A percentile compares a stretch with the other conserved stretches of the same genome.
Evolutionary conservation across 2,329 filamentous ascomycete genomes (phyloP).

Genomic region (Colletotrichum tropicicola): DNA sequence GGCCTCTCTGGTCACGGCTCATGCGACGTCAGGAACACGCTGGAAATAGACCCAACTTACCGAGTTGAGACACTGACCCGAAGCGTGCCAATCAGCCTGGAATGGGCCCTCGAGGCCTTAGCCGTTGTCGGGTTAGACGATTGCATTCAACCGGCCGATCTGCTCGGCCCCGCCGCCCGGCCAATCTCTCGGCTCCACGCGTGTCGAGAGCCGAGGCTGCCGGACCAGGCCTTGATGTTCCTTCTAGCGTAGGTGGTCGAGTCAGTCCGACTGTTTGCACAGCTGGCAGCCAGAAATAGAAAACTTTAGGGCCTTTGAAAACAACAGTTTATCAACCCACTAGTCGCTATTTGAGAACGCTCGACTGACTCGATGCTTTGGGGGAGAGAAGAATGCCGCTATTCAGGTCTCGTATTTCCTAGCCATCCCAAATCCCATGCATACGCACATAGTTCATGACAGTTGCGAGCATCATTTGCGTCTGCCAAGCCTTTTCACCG

Average conservation of each 20-base stretch:
- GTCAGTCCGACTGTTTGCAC: not conserved
- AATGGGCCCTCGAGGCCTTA: not conserved
- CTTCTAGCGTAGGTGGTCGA: not conserved
- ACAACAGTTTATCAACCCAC: too few species aligned
- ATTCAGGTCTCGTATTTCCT: too few species aligned
- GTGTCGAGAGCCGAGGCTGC: not conserved
- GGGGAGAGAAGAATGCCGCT: too few species aligned
- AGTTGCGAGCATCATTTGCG: too few species aligned
- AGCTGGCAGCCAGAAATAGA: not conserved
- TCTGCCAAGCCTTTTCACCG: too few species aligned
- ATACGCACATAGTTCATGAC: too few species aligned
- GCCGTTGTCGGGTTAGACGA: not conserved
- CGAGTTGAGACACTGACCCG: not conserved
- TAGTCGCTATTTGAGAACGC: too few species aligned
- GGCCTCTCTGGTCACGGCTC: not conserved
- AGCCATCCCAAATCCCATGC: too few species aligned
- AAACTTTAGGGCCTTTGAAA: not conserved
- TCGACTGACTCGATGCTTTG: too few species aligned
- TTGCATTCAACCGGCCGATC: constrained; percentile 10
- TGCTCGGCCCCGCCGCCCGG: not conserved
- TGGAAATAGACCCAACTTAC: not conserved
- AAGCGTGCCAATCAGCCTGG: constrained; percentile 2
- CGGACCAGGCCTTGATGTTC: not conserved
- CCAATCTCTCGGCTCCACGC: constrained; percentile 14
- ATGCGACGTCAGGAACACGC: constrained; percentile 15